phyloP scores from a whole-genome alignment of 768 basidiomycete species.

The Clavulina sp. region DNA sequence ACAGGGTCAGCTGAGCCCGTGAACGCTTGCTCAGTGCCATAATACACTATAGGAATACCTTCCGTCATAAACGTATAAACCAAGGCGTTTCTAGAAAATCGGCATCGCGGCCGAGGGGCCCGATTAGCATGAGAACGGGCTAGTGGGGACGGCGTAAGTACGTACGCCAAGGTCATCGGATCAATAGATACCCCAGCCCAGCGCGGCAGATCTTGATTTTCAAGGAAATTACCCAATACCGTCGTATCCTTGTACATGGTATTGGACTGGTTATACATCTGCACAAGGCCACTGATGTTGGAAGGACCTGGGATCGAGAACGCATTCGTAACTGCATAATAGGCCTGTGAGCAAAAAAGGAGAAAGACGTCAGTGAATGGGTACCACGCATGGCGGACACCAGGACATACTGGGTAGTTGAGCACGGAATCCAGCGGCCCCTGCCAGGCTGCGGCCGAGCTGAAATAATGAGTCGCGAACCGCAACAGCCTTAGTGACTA shows the following conservation, averaged over 20 bases:
- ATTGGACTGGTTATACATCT: constrained; percentile 36
- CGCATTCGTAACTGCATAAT: constrained; percentile 40
- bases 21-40: constrained; percentile 64
- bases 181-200: constrained; percentile 60
- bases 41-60: constrained; percentile 71
- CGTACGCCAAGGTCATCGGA: constrained; percentile 37
- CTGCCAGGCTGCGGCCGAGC: constrained; percentile 41
- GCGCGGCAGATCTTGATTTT: constrained; percentile 61
- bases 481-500: not conserved
- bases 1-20: constrained; percentile 49
- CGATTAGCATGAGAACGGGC: no score
- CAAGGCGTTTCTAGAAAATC: constrained; percentile 37
- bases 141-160: constrained; percentile 14
- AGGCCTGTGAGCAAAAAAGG: constrained; percentile 14
- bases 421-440: constrained; percentile 53
- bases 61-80: constrained; percentile 58
- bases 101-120: not conserved
- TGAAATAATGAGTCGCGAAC: constrained; percentile 14
- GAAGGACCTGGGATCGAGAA: constrained; percentile 53
- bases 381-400: no score
- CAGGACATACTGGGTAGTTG: constrained; percentile 37
- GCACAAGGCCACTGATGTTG: constrained; percentile 40
- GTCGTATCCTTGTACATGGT: constrained; percentile 12
- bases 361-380: not conserved
- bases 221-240: constrained; percentile 56